phyloP scores from a whole-genome alignment of 345 rosid genomes.

The Rhodamnia rubescens region DNA sequence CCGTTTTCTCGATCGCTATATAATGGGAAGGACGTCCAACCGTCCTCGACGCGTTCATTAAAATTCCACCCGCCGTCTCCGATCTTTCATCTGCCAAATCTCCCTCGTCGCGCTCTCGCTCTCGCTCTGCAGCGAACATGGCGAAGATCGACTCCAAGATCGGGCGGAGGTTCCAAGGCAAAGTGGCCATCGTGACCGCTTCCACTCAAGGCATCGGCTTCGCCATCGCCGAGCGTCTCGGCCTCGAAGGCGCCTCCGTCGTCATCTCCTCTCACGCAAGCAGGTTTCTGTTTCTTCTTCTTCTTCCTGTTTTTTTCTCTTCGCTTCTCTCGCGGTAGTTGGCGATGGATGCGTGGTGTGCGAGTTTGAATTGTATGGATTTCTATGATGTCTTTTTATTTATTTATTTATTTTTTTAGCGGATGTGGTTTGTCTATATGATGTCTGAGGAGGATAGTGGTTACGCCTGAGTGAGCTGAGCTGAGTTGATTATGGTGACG shows the following conservation, averaged over 20 bases:
- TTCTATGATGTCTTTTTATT: too few relatives aligned
- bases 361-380: too few relatives aligned
- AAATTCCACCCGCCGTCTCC: not conserved
- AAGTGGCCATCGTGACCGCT: constrained; percentile 85
- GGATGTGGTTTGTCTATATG: too few relatives aligned
- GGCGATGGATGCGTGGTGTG: too few relatives aligned
- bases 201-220: constrained; percentile 95
- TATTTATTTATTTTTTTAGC: too few relatives aligned
- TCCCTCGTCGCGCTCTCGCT: not conserved
- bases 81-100: too few relatives aligned
- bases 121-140: constrained; percentile 3
- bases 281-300: constrained; percentile 21
- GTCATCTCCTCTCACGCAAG: constrained; percentile 66
- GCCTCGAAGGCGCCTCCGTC: constrained; percentile 69
- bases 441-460: not conserved
- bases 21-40: not conserved
- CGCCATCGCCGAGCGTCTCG: constrained; percentile 65
- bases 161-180: constrained; percentile 54
- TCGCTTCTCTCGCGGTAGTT: not conserved
- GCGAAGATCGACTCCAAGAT: constrained; percentile 15
- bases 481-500: not conserved
- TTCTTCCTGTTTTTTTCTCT: too few relatives aligned
- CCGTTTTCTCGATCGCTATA: not conserved
- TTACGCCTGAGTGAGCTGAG: not conserved
- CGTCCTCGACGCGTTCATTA: not conserved